phyloP scores from a whole-genome alignment of 352 stramenopile species.

The Blastocystis sp. region DNA sequence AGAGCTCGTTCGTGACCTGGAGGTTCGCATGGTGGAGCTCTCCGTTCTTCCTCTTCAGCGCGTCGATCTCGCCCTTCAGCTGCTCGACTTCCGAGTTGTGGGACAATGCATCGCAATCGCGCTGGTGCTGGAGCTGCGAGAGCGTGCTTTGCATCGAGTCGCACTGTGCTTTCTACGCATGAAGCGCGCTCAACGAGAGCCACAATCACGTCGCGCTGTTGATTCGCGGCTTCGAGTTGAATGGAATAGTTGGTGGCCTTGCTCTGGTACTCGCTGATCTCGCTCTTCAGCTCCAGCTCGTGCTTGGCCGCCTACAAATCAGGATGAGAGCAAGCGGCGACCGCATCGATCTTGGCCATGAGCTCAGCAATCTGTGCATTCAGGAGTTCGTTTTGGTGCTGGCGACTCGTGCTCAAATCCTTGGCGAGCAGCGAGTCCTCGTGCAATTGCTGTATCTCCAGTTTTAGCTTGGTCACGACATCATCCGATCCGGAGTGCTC shows the following conservation, averaged over 20 bases:
- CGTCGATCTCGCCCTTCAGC: neutral
- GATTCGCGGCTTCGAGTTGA: neutral
- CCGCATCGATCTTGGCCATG: constrained; percentile 5
- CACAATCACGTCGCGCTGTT: constrained; percentile 33
- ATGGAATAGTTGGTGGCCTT: neutral
- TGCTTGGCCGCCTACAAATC: constrained; percentile 3
- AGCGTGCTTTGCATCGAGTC: neutral
- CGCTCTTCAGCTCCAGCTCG: constrained; percentile 37
- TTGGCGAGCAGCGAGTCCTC: constrained; percentile 59
- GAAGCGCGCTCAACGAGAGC: neutral
- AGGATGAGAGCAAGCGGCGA: neutral
- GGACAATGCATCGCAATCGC: neutral
- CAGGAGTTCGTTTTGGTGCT: constrained; percentile 1
- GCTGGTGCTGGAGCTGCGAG: neutral
- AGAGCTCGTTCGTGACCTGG: neutral
- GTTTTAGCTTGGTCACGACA: constrained; percentile 6
- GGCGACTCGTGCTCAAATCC: constrained; percentile 32
- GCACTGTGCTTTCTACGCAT: neutral
- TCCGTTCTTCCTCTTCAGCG: neutral
- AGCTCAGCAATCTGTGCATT: neutral
- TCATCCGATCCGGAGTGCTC: constrained; percentile 45
- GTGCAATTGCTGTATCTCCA: constrained; percentile 54
- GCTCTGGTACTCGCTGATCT: constrained; percentile 33
- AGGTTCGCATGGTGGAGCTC: neutral
- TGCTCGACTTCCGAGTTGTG: neutral